A percentile compares a stretch with the other conserved stretches of the same genome.
Conservation (phyloP, 2,329 filamentous ascomycete species). For the Penicillium crustosum region DNA sequence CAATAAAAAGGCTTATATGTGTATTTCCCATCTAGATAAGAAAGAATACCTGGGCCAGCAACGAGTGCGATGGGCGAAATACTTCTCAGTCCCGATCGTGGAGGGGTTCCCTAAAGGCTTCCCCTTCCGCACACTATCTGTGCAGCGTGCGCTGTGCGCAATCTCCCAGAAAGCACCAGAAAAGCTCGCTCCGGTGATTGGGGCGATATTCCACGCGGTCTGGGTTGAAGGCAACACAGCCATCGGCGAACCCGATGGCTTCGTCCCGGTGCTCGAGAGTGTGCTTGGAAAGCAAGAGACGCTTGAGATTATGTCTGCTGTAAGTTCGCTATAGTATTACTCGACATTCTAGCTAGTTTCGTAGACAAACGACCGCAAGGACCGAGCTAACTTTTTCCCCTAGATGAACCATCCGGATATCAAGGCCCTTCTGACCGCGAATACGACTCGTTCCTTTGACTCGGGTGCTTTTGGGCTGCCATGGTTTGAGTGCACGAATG, state of each 20-base stretch:
- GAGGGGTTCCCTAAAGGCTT: slow-evolving; percentile 50
- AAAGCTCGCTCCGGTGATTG: slow-evolving; percentile 43
- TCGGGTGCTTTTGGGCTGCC: slow-evolving; percentile 61
- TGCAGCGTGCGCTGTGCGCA: slow-evolving; percentile 54
- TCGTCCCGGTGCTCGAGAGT: slow-evolving; percentile 45
- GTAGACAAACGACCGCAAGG: neutral
- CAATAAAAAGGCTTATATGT: slow-evolving; percentile 18
- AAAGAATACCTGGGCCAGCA: slow-evolving; percentile 57
- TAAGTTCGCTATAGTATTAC: slow-evolving; percentile 22
- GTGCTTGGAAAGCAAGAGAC: slow-evolving; percentile 49
- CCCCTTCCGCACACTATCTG: slow-evolving; percentile 52
- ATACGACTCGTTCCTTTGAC: slow-evolving; percentile 56
- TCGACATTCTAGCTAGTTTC: neutral
- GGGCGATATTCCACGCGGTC: slow-evolving; percentile 51
- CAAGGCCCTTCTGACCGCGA: slow-evolving; percentile 50
- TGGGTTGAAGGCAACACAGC: slow-evolving; percentile 52
- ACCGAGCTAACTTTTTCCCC: slow-evolving; percentile 4
- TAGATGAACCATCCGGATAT: slow-evolving; percentile 36
- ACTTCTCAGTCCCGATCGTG: slow-evolving; percentile 56
- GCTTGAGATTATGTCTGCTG: slow-evolving; percentile 43
- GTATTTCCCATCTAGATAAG: slow-evolving; percentile 53
- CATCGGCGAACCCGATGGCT: slow-evolving; percentile 47
- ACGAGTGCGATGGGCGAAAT: slow-evolving; percentile 54
- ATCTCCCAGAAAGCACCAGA: slow-evolving; percentile 46
- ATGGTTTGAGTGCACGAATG: slow-evolving; percentile 59